A percentile compares a stretch with the other conserved stretches of the same genome.
Evolutionary conservation across 306 rosid genomes (phyloP).

Genomic region (Cucurbita argyrosperma): DNA sequence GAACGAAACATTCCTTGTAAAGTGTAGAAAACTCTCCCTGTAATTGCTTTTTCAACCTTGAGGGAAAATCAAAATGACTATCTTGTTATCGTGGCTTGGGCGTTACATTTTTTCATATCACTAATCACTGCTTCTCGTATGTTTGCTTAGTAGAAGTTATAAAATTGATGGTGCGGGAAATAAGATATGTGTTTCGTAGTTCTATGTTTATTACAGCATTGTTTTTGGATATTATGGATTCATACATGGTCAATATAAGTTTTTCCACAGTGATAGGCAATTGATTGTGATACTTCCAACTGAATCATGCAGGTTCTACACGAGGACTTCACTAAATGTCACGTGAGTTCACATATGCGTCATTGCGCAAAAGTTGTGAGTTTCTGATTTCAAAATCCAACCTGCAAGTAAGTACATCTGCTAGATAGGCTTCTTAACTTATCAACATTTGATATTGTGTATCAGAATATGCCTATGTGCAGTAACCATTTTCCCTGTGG

Average conservation of each 20-base stretch:
- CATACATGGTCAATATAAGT: neutral
- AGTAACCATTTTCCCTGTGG: neutral
- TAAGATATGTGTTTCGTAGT: neutral
- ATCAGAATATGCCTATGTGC: neutral
- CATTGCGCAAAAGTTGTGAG: slow-evolving; percentile 25
- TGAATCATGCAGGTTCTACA: slow-evolving; percentile 43
- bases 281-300: slow-evolving; percentile 3
- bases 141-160: neutral
- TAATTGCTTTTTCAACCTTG: too few relatives aligned
- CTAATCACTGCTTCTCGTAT: neutral
- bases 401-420: slow-evolving; percentile 41
- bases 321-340: slow-evolving; percentile 70
- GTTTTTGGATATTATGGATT: neutral
- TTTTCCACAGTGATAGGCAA: neutral
- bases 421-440: neutral
- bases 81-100: too few relatives aligned
- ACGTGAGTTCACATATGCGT: slow-evolving; percentile 47
- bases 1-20: too few relatives aligned
- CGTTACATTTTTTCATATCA: neutral
- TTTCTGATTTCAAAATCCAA: slow-evolving; percentile 27
- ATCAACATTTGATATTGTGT: neutral
- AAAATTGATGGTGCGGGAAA: neutral
- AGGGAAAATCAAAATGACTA: too few relatives aligned
- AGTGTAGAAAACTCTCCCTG: too few relatives aligned
- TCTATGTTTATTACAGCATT: neutral